Base-by-base conservation (phyloP, 495 filamentous ascomycete species). In the Entonaema liquescens region DNA sequence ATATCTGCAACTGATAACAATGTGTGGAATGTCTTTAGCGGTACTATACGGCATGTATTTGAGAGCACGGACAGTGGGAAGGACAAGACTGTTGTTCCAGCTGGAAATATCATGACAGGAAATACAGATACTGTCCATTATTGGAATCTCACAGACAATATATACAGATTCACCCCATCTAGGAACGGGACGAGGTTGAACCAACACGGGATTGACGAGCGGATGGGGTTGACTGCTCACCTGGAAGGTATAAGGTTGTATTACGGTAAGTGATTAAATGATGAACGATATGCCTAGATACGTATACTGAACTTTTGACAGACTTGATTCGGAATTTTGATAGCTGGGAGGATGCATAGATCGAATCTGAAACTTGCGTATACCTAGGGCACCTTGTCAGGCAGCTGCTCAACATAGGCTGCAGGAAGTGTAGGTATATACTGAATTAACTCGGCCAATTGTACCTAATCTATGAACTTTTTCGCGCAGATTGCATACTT, bases 101-200 rank as follows among this genome's bases (percentile, higher is more conserved):
- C 81, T 3, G 86, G 86, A 1, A 87, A 87, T 69, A 82, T 89
- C 61, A 90, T 89, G 87, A 89, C 42, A 21, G 42, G 42, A 23
- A 47, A 89, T 55, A 89, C 88, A 0, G 88, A 90, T 62, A 90
- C 87, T 13, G 76, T 85, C 21, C 87, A 86, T 77, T 90, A 89
- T 74, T 90, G 88, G 88, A 77, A 78, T 42, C 67, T 90, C 25
- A 85, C 83, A 9, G 80, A 81, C 66, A 87, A 90, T 62, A 89
- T 90, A 36, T 88, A 86, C 65, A 81, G 86, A 2, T 88, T 86
- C 78, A 84, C 79, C 61, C 85, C 85, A 19, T 82, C 83, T n/a
- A 81, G 85, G 13, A 77, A 74, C 15, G 85, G 80, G 1, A 80
- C 79, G 1, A 65, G 81, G 49, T 38, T 80, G 19, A 85, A 86